Percentiles rank a stretch among this genome's conserved stretches.
phyloP scores from a whole-genome alignment of 345 rosid genomes.

The Eucalyptus cloeziana region DNA sequence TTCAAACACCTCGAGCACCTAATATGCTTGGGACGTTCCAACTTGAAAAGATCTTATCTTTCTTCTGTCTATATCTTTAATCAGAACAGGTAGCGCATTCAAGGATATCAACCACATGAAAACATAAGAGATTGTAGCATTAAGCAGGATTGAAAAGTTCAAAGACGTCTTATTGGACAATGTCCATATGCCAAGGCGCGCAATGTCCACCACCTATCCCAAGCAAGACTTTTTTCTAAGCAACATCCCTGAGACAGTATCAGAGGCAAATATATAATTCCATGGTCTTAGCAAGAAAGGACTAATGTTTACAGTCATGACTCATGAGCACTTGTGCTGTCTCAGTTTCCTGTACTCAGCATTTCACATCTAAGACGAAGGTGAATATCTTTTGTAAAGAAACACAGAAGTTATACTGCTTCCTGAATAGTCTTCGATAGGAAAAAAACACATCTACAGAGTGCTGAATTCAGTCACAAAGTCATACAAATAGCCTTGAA shows the following conservation, averaged over 20 bases:
- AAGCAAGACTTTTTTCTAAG: constrained; percentile 52
- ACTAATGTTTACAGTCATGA: background rate
- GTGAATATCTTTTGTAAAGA: background rate
- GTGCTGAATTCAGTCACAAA: background rate
- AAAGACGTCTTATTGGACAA: constrained; percentile 44
- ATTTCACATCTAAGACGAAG: background rate
- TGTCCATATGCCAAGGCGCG: constrained; percentile 87
- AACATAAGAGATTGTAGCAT: background rate
- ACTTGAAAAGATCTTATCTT: background rate
- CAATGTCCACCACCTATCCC: constrained; percentile 97
- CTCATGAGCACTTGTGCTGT: background rate
- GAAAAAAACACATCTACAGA: background rate
- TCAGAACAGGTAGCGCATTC: background rate
- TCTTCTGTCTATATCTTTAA: background rate
- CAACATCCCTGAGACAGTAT: constrained; percentile 20
- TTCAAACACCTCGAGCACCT: background rate
- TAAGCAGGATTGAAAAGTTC: background rate
- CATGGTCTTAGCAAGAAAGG: background rate
- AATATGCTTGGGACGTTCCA: background rate
- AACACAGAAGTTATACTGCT: background rate
- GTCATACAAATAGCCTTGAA: background rate
- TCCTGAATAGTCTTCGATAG: background rate
- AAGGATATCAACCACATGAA: background rate
- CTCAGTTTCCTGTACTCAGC: background rate
- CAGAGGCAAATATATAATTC: background rate